Evolutionary conservation across 2,329 filamentous ascomycete genomes (phyloP), one percentile per base, ranked within the genome.

Genomic region (Polytolypa hystricis): DNA sequence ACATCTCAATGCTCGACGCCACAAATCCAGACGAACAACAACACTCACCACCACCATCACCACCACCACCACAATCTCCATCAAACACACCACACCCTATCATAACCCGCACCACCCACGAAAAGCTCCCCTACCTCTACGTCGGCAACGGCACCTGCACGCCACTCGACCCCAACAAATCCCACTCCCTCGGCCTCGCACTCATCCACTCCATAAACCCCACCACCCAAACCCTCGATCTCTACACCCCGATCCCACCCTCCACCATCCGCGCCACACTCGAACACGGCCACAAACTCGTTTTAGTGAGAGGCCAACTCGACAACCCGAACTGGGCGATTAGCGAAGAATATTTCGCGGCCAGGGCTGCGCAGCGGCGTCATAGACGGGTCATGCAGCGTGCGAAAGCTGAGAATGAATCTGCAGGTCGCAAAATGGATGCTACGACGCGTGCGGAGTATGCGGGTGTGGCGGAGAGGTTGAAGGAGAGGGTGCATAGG

Each of bases 71-170:
- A 11, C 37, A 28, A 36, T 35, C 31, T 18, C 35, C 42, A 8
- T 16, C 34, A 14, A 20, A 50, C 16, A 36, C 44, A 25, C 33
- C 42, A 2, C 47, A 42, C 31, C 36, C 46, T 30, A 23, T 33
- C 18, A 49, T 71, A 20, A 54, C 56, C 4, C 60, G 64, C 28
- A 69, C 69, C 1, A 42, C 51, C 11, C 48, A 49, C 32, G 60
- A 64, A 43, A 50, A 54, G 4, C 57, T 77, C 11, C 73, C 73
- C 0, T 74, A 73, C 47, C 58, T 75, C 30, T 55, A 62, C 21
- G 42, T 58, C 17, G 54, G 58, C n/a, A 44, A 54, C 8, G 60
- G 62, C 3, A 66, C 62, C 32, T 56, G 52, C 45, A 57, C 47
- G 3, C 60, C 58, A 4, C 55, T 71, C 1, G 57, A 72, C 42